Conservation (phyloP, 176 grass and related monocot genomes). For the Dendrocalamus sinicus region DNA sequence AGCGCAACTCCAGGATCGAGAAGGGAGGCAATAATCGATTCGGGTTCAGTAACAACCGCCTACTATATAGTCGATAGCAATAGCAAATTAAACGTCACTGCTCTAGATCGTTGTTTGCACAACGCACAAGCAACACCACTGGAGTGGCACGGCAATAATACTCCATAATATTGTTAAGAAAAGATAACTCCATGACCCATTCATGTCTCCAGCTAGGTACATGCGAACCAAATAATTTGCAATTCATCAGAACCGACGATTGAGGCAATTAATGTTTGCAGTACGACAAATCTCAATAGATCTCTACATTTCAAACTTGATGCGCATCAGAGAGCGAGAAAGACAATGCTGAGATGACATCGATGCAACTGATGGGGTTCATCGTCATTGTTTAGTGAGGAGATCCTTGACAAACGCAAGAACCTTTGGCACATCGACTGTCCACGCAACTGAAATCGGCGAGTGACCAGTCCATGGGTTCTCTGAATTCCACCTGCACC, state of each 20-base stretch:
- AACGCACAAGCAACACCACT: too few relatives aligned
- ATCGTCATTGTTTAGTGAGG: conserved; percentile 52
- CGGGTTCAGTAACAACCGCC: too few relatives aligned
- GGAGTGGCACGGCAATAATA: background rate
- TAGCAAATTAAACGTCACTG: too few relatives aligned
- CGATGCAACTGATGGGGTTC: background rate
- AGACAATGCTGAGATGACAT: background rate
- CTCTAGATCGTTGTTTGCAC: too few relatives aligned
- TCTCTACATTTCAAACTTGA: conserved; percentile 26
- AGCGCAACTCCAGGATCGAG: too few relatives aligned
- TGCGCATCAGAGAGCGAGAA: background rate
- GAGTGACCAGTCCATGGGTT: conserved; percentile 81
- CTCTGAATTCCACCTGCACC: conserved; percentile 71
- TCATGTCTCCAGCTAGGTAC: background rate
- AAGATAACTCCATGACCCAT: background rate
- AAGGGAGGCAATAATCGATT: too few relatives aligned
- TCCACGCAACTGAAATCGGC: conserved; percentile 92
- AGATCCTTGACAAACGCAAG: conserved; percentile 60
- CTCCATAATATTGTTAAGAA: background rate
- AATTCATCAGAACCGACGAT: background rate
- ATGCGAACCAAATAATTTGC: background rate
- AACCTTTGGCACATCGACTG: conserved; percentile 70
- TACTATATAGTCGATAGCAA: too few relatives aligned
- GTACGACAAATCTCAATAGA: background rate
- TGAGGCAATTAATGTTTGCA: background rate